Conservation (phyloP, 1,139 yeast species). For the Blastobotrys capitulatus region DNA sequence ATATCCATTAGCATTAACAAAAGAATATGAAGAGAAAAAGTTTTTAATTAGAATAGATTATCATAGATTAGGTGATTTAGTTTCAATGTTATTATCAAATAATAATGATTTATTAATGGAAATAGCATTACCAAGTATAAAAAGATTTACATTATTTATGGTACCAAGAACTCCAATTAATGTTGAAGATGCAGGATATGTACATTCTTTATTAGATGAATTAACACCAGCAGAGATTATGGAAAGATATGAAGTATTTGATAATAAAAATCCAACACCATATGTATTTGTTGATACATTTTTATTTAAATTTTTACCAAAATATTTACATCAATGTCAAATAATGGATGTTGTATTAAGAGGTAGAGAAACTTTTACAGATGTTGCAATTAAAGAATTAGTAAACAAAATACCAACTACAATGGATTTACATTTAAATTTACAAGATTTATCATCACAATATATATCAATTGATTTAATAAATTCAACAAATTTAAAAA, state of each 20-base stretch:
- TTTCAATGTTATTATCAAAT: neutral
- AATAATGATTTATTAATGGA: neutral
- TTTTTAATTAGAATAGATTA: constrained; percentile 1
- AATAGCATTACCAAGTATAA: constrained; percentile 1
- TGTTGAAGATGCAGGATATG: constrained; percentile 4
- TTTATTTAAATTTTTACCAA: constrained; percentile 4
- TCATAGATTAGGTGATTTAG: constrained; percentile 1
- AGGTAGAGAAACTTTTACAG: constrained; percentile 8
- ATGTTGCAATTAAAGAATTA: constrained; percentile 1
- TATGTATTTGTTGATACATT: constrained; percentile 6
- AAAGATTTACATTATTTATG: neutral
- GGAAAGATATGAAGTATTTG: neutral
- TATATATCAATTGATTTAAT: constrained; percentile 1
- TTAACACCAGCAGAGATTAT: neutral
- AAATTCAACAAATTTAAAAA: neutral
- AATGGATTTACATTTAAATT: constrained; percentile 4
- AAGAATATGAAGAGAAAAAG: neutral
- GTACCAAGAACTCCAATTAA: constrained; percentile 5
- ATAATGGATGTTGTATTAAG: constrained; percentile 7
- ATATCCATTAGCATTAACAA: neutral
- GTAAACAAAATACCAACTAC: neutral
- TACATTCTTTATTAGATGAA: constrained; percentile 2
- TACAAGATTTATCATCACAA: constrained; percentile 9
- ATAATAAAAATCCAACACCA: neutral
- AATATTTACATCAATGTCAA: neutral